A percentile compares a stretch with the other conserved stretches of the same genome.
Conservation (phyloP, 331 rosid species). For the Dryas integrifolia region DNA sequence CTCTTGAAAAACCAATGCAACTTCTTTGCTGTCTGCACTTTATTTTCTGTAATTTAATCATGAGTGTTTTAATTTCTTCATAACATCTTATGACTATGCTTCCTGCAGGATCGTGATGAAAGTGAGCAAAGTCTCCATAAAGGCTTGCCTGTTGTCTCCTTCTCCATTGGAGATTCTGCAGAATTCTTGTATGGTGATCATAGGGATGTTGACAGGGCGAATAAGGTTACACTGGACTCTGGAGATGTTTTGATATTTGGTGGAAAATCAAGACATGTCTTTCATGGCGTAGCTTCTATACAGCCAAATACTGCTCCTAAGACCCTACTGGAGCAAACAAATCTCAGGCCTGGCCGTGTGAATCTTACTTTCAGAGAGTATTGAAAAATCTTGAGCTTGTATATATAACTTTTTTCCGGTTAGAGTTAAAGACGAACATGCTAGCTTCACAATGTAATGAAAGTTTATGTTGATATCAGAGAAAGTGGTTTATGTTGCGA, state of each 20-base stretch:
- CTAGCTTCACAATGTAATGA: background rate
- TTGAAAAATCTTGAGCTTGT: slow-evolving; percentile 18
- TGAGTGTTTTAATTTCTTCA: background rate
- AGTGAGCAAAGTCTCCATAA: slow-evolving; percentile 40
- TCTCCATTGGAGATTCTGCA: slow-evolving; percentile 82
- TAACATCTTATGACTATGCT: background rate
- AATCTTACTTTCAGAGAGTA: slow-evolving; percentile 78
- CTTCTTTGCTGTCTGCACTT: background rate
- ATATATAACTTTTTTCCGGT: background rate
- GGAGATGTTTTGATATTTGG: slow-evolving; percentile 89
- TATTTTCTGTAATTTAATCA: background rate
- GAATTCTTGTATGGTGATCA: slow-evolving; percentile 54
- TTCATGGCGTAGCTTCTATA: slow-evolving; percentile 65
- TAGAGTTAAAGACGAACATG: background rate
- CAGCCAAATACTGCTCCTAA: slow-evolving; percentile 47
- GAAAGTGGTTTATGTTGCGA: background rate
- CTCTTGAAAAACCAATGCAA: background rate
- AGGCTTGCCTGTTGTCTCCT: slow-evolving; percentile 73
- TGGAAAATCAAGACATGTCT: slow-evolving; percentile 60
- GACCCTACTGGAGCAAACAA: slow-evolving; percentile 37
- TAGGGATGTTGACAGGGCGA: slow-evolving; percentile 44
- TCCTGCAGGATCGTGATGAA: slow-evolving; percentile 70
- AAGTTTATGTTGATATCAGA: slow-evolving; percentile 5
- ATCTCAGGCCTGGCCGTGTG: slow-evolving; percentile 59
- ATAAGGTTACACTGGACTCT: slow-evolving; percentile 44